Conservation (phyloP, 805 yeast genomes). For the Ogataea pini region DNA sequence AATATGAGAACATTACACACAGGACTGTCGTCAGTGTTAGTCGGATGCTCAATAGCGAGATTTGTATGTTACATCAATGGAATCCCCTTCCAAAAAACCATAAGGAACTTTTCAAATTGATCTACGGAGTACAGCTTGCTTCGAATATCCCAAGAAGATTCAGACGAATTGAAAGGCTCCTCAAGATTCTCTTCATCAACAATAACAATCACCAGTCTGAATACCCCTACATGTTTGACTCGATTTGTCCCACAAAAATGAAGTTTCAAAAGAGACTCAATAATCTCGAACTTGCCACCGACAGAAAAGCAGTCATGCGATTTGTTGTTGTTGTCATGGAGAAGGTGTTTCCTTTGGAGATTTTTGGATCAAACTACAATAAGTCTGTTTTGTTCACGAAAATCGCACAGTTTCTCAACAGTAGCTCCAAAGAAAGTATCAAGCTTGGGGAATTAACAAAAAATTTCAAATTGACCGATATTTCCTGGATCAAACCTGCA, state of each 20-base stretch:
- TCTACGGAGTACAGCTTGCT: slow-evolving; percentile 17
- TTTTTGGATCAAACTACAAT: slow-evolving; percentile 57
- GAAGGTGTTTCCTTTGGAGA: slow-evolving; percentile 49
- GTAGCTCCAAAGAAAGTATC: slow-evolving; percentile 40
- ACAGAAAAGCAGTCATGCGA: slow-evolving; percentile 38
- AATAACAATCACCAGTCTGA: slow-evolving; percentile 34
- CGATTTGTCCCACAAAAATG: slow-evolving; percentile 31
- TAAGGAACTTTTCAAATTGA: slow-evolving; percentile 9
- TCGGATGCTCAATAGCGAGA: slow-evolving; percentile 31
- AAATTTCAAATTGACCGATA: slow-evolving; percentile 43
- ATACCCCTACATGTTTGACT: slow-evolving; percentile 40
- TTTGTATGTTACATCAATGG: slow-evolving; percentile 11
- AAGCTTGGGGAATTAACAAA: slow-evolving; percentile 35
- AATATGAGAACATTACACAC: not conserved
- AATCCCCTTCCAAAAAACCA: slow-evolving; percentile 29
- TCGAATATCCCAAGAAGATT: slow-evolving; percentile 26
- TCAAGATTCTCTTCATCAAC: slow-evolving; percentile 31
- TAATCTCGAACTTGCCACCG: slow-evolving; percentile 37
- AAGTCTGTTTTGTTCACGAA: slow-evolving; percentile 40
- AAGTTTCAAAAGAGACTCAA: slow-evolving; percentile 4
- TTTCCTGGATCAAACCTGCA: slow-evolving; percentile 55
- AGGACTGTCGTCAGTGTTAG: slow-evolving; percentile 17
- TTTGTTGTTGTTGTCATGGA: slow-evolving; percentile 47
- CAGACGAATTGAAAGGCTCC: slow-evolving; percentile 23
- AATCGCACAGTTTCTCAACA: slow-evolving; percentile 40